A percentile compares a stretch with the other conserved stretches of the same genome.
Evolutionary conservation across 1,139 yeast genomes (phyloP).

Genomic region (Debaryomycetaceae sp.): DNA sequence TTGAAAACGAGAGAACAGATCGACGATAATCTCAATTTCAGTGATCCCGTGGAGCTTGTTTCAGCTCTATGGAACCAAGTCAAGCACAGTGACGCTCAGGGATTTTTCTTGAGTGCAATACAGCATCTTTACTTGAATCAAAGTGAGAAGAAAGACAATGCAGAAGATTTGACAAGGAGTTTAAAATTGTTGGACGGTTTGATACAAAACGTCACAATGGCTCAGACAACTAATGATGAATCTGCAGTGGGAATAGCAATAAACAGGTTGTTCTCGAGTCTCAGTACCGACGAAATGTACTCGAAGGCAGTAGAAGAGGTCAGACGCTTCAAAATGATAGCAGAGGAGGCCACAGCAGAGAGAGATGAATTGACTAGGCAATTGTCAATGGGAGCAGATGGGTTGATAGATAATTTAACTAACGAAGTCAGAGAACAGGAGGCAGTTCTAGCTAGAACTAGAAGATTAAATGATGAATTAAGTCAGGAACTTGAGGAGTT

Average conservation of each 20-base stretch:
- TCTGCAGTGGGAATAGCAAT: constrained; percentile 82
- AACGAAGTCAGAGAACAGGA: constrained; percentile 75
- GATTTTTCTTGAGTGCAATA: constrained; percentile 69
- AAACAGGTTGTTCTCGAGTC: constrained; percentile 70
- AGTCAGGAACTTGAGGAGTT: constrained; percentile 67
- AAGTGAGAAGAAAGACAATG: constrained; percentile 49
- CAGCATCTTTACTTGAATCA: constrained; percentile 81
- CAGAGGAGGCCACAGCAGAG: constrained; percentile 83
- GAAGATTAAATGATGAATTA: constrained; percentile 64
- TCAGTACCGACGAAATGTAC: constrained; percentile 90
- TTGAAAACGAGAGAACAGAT: constrained; percentile 57
- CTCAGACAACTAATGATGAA: constrained; percentile 62
- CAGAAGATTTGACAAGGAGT: constrained; percentile 57
- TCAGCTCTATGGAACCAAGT: constrained; percentile 68
- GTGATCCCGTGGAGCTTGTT: constrained; percentile 73
- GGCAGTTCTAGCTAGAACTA: constrained; percentile 59
- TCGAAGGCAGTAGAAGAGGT: constrained; percentile 73
- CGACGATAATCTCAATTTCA: constrained; percentile 60
- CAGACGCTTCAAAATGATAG: constrained; percentile 58
- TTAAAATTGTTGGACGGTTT: constrained; percentile 79
- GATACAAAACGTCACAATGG: constrained; percentile 73
- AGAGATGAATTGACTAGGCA: constrained; percentile 74
- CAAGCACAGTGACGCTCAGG: constrained; percentile 69
- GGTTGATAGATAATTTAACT: constrained; percentile 67
- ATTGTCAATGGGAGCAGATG: constrained; percentile 79